Evolutionary conservation across 2,329 filamentous ascomycete genomes (phyloP).

Genomic region (Aspergillus tubingensis): DNA sequence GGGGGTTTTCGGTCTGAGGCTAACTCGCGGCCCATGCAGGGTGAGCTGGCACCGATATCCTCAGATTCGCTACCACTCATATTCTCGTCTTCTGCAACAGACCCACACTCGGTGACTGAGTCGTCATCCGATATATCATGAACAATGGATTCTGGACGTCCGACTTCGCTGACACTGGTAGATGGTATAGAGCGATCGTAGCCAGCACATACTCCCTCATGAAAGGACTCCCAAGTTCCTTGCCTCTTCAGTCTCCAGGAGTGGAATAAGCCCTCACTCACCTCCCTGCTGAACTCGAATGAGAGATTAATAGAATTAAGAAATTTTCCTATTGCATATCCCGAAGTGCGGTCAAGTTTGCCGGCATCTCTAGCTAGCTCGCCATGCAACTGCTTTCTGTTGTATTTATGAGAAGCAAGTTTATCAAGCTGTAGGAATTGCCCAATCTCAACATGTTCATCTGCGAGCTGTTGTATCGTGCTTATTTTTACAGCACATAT

Average conservation of each 20-base stretch:
- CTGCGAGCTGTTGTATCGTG: conserved; percentile 23
- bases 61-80: not conserved
- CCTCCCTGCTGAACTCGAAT: conserved; percentile 20
- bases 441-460: conserved; percentile 20
- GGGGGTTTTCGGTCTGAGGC: not conserved
- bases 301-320: conserved; percentile 25
- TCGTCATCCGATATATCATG: not conserved
- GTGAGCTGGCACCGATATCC: not conserved
- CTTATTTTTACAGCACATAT: conserved; percentile 29
- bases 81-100: not conserved
- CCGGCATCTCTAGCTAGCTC: conserved; percentile 14
- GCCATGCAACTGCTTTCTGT: conserved; percentile 15
- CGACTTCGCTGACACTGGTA: not conserved
- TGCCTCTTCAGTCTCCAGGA: conserved; percentile 25
- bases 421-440: conserved; percentile 29
- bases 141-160: not conserved
- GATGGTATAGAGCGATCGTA: conserved; percentile 3
- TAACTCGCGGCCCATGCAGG: not conserved
- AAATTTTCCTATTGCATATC: conserved; percentile 26
- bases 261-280: conserved; percentile 24
- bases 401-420: conserved; percentile 14
- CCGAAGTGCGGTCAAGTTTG: conserved; percentile 19
- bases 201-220: conserved; percentile 15
- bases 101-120: not conserved
- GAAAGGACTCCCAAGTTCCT: conserved; percentile 16